A percentile compares a stretch with the other conserved stretches of the same genome.
Evolutionary conservation across 805 yeast genomes (phyloP).

Genomic region (Suhomyces xylopsoci): DNA sequence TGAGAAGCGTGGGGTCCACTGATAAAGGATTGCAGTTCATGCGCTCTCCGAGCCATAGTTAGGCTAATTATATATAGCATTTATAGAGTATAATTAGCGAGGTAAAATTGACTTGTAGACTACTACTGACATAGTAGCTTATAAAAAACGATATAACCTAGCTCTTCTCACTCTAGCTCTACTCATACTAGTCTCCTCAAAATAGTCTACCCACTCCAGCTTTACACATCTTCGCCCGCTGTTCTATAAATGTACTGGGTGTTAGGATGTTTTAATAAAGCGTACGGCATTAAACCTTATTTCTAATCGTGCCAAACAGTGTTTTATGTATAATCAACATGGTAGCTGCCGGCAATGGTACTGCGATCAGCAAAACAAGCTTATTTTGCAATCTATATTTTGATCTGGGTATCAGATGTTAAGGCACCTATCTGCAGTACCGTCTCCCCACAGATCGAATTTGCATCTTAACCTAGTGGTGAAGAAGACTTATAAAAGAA

Average conservation of each 20-base stretch:
- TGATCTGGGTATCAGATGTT: neutral
- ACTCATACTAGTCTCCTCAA: no score
- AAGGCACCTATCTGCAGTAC: neutral
- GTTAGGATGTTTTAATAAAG: no score
- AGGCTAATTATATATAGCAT: neutral
- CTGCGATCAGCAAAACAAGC: neutral
- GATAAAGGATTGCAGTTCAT: neutral
- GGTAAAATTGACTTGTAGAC: neutral
- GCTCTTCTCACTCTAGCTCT: no score
- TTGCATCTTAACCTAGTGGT: neutral
- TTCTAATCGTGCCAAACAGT: no score
- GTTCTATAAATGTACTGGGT: no score
- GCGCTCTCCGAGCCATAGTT: neutral
- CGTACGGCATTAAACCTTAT: no score
- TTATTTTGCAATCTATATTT: neutral
- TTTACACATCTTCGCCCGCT: no score
- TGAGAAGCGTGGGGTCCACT: constrained; percentile 16
- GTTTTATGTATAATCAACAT: no score
- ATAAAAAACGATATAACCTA: no score
- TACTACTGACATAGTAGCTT: no score
- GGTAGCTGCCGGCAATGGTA: no score
- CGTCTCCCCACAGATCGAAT: neutral
- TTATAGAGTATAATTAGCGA: neutral
- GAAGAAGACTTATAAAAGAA: neutral
- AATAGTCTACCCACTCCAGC: no score